Percentiles rank a stretch among this genome's conserved stretches.
phyloP scores from a whole-genome alignment of 2,329 filamentous ascomycete genomes.

The Esteya vermicola region DNA sequence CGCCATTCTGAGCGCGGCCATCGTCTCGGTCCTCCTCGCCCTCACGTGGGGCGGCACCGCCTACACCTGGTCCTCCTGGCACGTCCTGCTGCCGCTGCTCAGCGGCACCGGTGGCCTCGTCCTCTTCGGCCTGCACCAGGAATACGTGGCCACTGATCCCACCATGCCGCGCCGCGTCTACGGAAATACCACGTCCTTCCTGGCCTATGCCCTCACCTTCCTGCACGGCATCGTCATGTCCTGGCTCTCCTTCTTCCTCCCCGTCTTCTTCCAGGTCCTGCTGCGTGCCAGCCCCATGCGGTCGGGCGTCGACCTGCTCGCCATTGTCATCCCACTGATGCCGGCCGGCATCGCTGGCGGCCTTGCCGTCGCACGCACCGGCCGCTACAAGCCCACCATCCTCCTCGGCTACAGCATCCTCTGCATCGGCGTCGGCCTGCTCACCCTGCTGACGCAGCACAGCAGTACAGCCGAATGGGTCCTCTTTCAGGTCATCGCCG shows the following conservation, averaged over 20 bases:
- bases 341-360: slow-evolving; percentile 23
- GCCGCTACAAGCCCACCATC: slow-evolving; percentile 25
- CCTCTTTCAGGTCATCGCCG: slow-evolving; percentile 24
- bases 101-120: slow-evolving; percentile 17
- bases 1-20: slow-evolving; percentile 21
- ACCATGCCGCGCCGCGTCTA: slow-evolving; percentile 25
- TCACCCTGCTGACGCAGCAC: slow-evolving; percentile 20
- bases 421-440: slow-evolving; percentile 19
- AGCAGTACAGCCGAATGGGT: slow-evolving; percentile 17
- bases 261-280: slow-evolving; percentile 29
- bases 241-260: slow-evolving; percentile 5
- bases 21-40: slow-evolving; percentile 24
- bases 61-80: slow-evolving; percentile 23
- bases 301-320: slow-evolving; percentile 25
- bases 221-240: slow-evolving; percentile 11
- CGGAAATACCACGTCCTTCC: slow-evolving; percentile 12
- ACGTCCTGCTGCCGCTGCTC: slow-evolving; percentile 23
- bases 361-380: slow-evolving; percentile 19
- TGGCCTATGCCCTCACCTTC: slow-evolving; percentile 7
- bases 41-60: slow-evolving; percentile 27
- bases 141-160: slow-evolving; percentile 18
- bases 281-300: slow-evolving; percentile 21
- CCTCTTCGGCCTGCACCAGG: slow-evolving; percentile 18
- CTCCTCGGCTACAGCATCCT: slow-evolving; percentile 15
- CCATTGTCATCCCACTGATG: slow-evolving; percentile 21